Evolutionary conservation across 169 alveolate genomes (phyloP).

Genomic region (Cryptosporidium meleagridis): DNA sequence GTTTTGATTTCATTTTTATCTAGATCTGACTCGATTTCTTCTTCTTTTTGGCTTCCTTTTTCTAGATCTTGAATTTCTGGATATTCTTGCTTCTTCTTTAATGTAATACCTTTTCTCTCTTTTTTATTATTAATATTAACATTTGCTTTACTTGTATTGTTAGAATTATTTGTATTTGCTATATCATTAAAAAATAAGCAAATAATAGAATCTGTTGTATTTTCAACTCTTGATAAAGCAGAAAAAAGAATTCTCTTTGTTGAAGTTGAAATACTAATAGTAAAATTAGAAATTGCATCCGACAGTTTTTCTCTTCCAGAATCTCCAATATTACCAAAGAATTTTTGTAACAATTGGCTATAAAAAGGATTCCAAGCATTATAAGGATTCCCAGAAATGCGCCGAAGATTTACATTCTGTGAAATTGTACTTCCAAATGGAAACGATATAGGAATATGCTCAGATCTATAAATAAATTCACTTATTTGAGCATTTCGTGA

Average conservation of each 20-base stretch:
- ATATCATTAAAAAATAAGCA: conserved; percentile 52
- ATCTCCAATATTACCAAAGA: conserved; percentile 5
- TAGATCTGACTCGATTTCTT: neutral
- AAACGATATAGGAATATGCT: conserved; percentile 23
- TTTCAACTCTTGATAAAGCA: conserved; percentile 33
- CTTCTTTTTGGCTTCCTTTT: neutral
- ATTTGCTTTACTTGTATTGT: too few relatives aligned
- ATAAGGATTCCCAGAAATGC: conserved; percentile 46
- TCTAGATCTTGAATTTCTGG: neutral
- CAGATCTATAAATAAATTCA: conserved; percentile 49
- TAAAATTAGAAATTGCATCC: conserved; percentile 11
- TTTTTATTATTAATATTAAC: neutral
- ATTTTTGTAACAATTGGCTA: conserved; percentile 12
- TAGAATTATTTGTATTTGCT: neutral
- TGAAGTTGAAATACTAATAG: conserved; percentile 31
- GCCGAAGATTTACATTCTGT: conserved; percentile 25
- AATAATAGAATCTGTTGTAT: conserved; percentile 58
- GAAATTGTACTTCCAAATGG: conserved; percentile 64
- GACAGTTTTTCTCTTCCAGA: conserved; percentile 25
- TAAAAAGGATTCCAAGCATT: conserved; percentile 70
- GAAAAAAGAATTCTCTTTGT: conserved; percentile 51
- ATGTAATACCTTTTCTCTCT: neutral
- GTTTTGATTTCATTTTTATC: neutral
- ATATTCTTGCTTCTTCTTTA: neutral
- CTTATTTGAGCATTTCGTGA: conserved; percentile 47